A percentile compares a stretch with the other conserved stretches of the same genome.
phyloP scores from a whole-genome alignment of 139 green algal species.

The Limnomonas spitsbergensis region DNA sequence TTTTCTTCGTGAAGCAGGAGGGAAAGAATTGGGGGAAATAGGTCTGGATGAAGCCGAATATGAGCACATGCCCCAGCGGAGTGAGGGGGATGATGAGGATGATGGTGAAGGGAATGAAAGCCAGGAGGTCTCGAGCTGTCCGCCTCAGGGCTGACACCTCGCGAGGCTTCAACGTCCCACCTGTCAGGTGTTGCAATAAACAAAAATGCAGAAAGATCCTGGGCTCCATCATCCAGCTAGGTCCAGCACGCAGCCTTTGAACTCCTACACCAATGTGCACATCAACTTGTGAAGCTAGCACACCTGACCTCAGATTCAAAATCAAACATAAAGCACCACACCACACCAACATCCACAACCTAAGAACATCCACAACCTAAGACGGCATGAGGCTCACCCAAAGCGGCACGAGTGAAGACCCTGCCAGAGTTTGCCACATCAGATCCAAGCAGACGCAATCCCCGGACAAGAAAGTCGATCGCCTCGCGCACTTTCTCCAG shows the following conservation, averaged over 20 bases:
- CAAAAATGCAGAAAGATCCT: no score
- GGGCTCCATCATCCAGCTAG: background rate
- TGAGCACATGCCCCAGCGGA: slow-evolving; percentile 93
- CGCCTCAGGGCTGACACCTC: slow-evolving; percentile 89
- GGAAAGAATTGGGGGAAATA: slow-evolving; percentile 98
- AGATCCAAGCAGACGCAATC: slow-evolving; percentile 72
- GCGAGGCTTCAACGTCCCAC: slow-evolving; percentile 81
- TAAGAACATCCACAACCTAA: no score
- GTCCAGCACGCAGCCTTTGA: background rate
- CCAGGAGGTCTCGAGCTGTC: slow-evolving; percentile 85
- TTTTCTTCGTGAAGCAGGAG: slow-evolving; percentile 83
- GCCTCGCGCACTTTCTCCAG: slow-evolving; percentile 72
- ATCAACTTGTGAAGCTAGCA: no score
- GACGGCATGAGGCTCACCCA: no score
- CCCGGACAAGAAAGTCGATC: slow-evolving; percentile 74
- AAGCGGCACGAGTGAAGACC: slow-evolving; percentile 72
- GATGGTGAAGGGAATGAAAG: slow-evolving; percentile 94
- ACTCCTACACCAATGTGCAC: background rate
- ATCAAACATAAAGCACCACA: no score
- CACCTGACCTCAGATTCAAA: no score
- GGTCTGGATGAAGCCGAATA: slow-evolving; percentile 95
- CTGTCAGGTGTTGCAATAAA: no score
- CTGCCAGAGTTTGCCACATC: slow-evolving; percentile 59
- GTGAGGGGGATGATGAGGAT: slow-evolving; percentile 97
- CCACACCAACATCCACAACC: no score